These are phyloP conservation scores for Geotrichum fermentans DNA, from an alignment of 1,139 yeast genomes.

Conservation along the genomic window DNA sequence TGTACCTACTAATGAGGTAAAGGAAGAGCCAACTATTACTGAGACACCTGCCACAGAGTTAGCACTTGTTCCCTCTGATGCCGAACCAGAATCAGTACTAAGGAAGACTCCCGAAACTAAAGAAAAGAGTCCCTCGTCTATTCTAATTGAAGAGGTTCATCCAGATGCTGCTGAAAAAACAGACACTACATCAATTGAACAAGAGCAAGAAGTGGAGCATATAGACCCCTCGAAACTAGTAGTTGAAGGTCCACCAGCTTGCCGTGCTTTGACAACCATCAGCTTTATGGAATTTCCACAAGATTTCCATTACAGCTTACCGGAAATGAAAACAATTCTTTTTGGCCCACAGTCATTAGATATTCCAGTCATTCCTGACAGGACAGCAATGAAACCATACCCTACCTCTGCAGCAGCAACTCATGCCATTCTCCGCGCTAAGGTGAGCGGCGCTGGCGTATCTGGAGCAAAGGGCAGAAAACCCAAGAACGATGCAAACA, in stretches of 20 bases:
- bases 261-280: slow-evolving; percentile 26
- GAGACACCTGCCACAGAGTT: too few species aligned
- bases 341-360: slow-evolving; percentile 59
- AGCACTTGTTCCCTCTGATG: not conserved
- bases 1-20: not conserved
- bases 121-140: not conserved
- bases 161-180: not conserved
- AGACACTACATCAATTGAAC: slow-evolving; percentile 3
- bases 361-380: slow-evolving; percentile 43
- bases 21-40: too few species aligned
- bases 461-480: not conserved
- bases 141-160: not conserved
- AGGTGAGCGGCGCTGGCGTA: slow-evolving; percentile 1
- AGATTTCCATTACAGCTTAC: slow-evolving; percentile 27
- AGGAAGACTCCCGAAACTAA: too few species aligned
- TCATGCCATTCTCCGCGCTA: slow-evolving; percentile 4
- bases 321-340: slow-evolving; percentile 45
- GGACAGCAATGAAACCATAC: slow-evolving; percentile 3
- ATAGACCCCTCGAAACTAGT: slow-evolving; percentile 13
- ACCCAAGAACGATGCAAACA: not conserved
- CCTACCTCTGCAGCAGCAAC: slow-evolving; percentile 11
- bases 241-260: slow-evolving; percentile 31
- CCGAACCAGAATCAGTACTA: too few species aligned
- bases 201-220: slow-evolving; percentile 2
- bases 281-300: slow-evolving; percentile 34